Conservation (phyloP, 1,284 basidiomycete genomes). For the Fistulinella cinereoalba region DNA sequence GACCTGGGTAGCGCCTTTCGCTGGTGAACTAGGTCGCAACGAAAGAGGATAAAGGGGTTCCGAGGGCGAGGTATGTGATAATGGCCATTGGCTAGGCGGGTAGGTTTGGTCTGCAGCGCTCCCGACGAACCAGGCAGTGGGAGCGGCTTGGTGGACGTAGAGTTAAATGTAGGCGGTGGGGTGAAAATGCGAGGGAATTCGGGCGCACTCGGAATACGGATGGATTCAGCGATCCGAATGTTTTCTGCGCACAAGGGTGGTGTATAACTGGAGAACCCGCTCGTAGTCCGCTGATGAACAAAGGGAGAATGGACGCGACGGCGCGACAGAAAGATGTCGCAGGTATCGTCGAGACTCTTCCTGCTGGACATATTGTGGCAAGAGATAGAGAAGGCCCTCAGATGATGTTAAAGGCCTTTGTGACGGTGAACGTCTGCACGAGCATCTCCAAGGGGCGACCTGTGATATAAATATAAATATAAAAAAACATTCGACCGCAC, state of each 20-base stretch:
- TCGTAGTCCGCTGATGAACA: conserved; percentile 8
- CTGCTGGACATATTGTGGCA: conserved; percentile 26
- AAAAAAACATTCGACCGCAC: background rate
- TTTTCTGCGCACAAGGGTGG: conserved; percentile 9
- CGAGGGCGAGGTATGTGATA: conserved; percentile 75
- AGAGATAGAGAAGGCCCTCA: conserved; percentile 12
- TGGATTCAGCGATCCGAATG: conserved; percentile 8
- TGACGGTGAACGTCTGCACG: conserved; percentile 1
- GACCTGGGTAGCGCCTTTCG: conserved; percentile 42
- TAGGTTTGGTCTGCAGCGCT: conserved; percentile 13
- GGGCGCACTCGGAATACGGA: conserved; percentile 9
- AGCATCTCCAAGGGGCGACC: conserved; percentile 11
- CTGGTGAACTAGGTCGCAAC: conserved; percentile 58
- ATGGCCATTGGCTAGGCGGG: conserved; percentile 19
- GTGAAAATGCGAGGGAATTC: conserved; percentile 3
- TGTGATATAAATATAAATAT: conserved; percentile 10
- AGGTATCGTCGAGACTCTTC: conserved; percentile 32
- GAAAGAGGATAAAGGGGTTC: conserved; percentile 87
- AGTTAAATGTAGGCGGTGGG: background rate
- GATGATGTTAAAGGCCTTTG: conserved; percentile 25
- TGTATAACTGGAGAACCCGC: conserved; percentile 7
- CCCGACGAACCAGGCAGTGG: conserved; percentile 28
- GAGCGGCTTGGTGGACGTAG: conserved; percentile 12
- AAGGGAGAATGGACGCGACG: conserved; percentile 12
- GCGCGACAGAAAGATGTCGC: conserved; percentile 29